Percentiles rank a stretch among this genome's conserved stretches.
These are phyloP conservation scores for Cichorium intybus DNA, from an alignment of 140 eudicot species.

Conservation along the genomic window DNA sequence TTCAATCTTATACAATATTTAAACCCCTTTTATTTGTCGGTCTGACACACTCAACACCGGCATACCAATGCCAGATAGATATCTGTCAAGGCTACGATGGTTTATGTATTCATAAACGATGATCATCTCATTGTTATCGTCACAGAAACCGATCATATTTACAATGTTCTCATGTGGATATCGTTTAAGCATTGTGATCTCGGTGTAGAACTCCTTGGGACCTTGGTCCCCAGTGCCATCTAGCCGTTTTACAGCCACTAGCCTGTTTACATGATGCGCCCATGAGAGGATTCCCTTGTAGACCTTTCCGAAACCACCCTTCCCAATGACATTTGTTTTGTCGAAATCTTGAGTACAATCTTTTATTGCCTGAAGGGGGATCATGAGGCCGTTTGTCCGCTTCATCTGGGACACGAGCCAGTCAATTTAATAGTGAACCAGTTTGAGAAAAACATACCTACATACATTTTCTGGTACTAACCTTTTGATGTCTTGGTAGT, in stretches of 20 bases:
- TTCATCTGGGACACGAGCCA: background rate
- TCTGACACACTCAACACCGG: too few relatives aligned
- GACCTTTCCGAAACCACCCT: constrained; percentile 8
- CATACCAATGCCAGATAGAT: too few relatives aligned
- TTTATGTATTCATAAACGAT: constrained; percentile 6
- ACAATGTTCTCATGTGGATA: constrained; percentile 4
- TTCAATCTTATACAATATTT: too few relatives aligned
- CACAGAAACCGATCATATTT: constrained; percentile 5
- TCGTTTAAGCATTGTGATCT: background rate
- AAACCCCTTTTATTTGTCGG: too few relatives aligned
- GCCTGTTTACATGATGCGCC: background rate
- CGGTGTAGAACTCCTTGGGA: constrained; percentile 7
- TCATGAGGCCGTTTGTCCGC: background rate
- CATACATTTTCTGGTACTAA: too few relatives aligned
- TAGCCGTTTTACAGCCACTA: constrained; percentile 12
- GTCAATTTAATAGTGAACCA: too few relatives aligned
- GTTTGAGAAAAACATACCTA: too few relatives aligned
- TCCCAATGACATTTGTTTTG: background rate
- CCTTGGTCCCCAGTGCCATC: background rate
- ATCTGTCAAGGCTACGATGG: constrained; percentile 4
- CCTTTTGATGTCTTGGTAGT: too few relatives aligned
- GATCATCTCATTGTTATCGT: constrained; percentile 14
- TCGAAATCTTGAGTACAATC: background rate
- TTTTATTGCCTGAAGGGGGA: background rate
- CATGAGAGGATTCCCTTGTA: constrained; percentile 6